These are phyloP conservation scores for Fusarium torulosum DNA, from an alignment of 2,329 filamentous ascomycete genomes.

Conservation along the genomic window DNA sequence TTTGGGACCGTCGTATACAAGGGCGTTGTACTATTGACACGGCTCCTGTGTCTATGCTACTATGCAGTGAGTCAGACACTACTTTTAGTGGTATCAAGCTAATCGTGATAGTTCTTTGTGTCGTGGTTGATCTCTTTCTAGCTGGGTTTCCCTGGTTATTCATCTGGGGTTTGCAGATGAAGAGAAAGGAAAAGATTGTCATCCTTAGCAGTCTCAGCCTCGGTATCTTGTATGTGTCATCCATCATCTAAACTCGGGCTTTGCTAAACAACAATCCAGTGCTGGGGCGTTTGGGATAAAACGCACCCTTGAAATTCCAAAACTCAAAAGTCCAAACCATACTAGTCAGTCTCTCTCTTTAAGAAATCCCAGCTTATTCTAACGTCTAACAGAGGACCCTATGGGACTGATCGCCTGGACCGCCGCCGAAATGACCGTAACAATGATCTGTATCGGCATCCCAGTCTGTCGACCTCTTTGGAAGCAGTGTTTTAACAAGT, in stretches of 20 bases:
- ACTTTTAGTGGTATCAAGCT: background rate
- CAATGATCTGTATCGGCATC: slow-evolving; percentile 57
- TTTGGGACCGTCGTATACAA: slow-evolving; percentile 37
- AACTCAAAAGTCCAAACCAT: slow-evolving; percentile 45
- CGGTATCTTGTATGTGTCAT: slow-evolving; percentile 54
- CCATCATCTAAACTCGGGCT: accelerated
- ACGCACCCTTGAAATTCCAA: slow-evolving; percentile 48
- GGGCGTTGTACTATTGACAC: slow-evolving; percentile 39
- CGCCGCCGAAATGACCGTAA: slow-evolving; percentile 55
- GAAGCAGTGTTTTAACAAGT: slow-evolving; percentile 40
- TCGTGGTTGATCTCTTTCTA: slow-evolving; percentile 56
- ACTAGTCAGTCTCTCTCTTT: slow-evolving; percentile 25
- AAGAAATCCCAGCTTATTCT: background rate
- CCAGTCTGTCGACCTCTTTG: slow-evolving; percentile 57
- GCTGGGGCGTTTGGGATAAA: slow-evolving; percentile 50
- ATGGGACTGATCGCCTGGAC: slow-evolving; percentile 55
- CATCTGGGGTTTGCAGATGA: slow-evolving; percentile 60
- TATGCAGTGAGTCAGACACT: slow-evolving; percentile 33
- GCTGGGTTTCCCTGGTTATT: slow-evolving; percentile 59
- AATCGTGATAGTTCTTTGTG: slow-evolving; percentile 33
- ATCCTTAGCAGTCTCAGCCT: slow-evolving; percentile 58
- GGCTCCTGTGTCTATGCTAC: slow-evolving; percentile 35
- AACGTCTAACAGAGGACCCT: slow-evolving; percentile 49
- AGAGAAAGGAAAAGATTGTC: slow-evolving; percentile 59
- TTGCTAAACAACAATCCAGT: slow-evolving; percentile 13